Conservation (phyloP, 1,139 yeast species). For the Magnusiomyces suaveolens region DNA sequence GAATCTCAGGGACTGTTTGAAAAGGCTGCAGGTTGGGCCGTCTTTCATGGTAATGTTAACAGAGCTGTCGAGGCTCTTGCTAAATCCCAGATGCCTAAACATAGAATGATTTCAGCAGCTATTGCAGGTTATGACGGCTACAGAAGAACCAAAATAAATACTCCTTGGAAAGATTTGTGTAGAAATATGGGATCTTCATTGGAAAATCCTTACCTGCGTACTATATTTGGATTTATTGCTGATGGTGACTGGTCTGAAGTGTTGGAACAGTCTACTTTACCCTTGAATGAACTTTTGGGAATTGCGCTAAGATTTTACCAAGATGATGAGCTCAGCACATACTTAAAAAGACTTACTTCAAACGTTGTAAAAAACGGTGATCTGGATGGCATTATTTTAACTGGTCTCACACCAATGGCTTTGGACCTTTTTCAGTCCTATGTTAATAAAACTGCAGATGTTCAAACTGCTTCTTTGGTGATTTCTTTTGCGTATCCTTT, state of each 20-base stretch:
- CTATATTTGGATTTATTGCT: slow-evolving; percentile 86
- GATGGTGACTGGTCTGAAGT: slow-evolving; percentile 97
- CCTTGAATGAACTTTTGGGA: slow-evolving; percentile 79
- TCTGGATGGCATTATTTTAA: slow-evolving; percentile 77
- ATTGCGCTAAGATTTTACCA: slow-evolving; percentile 79
- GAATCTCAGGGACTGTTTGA: slow-evolving; percentile 56
- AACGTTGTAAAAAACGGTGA: slow-evolving; percentile 71
- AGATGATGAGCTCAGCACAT: slow-evolving; percentile 49
- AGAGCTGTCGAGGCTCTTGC: slow-evolving; percentile 67
- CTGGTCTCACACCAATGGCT: slow-evolving; percentile 78
- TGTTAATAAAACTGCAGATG: slow-evolving; percentile 83
- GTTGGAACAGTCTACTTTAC: slow-evolving; percentile 78
- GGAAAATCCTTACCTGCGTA: slow-evolving; percentile 81
- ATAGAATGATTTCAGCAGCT: slow-evolving; percentile 81
- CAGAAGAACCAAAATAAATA: slow-evolving; percentile 49
- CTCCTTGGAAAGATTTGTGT: slow-evolving; percentile 91
- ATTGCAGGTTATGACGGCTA: slow-evolving; percentile 87
- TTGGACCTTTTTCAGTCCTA: slow-evolving; percentile 75
- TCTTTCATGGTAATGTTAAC: slow-evolving; percentile 80
- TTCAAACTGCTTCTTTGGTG: slow-evolving; percentile 83
- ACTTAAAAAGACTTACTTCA: slow-evolving; percentile 60
- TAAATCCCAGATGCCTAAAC: slow-evolving; percentile 48
- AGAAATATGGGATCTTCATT: slow-evolving; percentile 77
- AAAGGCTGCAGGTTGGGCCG: slow-evolving; percentile 97
- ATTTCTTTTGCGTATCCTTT: slow-evolving; percentile 76